Percentiles rank a stretch among this genome's conserved stretches.
Evolutionary conservation across 768 basidiomycete genomes (phyloP).

Genomic region (Tulasnella sp.): DNA sequence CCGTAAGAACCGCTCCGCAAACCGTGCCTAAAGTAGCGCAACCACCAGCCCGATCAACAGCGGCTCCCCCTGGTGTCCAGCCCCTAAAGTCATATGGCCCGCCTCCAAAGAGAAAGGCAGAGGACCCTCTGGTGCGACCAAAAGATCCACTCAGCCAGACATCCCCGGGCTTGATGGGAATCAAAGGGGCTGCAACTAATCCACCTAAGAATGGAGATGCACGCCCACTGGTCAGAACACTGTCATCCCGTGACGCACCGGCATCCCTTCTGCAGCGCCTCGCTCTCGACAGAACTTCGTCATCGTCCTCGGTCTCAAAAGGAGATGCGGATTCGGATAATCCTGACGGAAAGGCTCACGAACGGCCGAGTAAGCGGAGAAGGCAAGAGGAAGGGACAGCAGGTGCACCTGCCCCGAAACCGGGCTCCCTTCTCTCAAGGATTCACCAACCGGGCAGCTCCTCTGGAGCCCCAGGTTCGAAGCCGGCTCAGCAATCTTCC

Average conservation of each 20-base stretch:
- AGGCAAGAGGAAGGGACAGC: background rate
- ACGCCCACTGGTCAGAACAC: background rate
- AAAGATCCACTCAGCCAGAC: background rate
- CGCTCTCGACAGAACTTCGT: background rate
- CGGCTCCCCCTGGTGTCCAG: background rate
- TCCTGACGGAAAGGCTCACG: background rate
- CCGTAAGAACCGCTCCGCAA: background rate
- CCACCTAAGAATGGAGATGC: background rate
- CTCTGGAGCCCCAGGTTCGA: background rate
- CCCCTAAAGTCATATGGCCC: background rate
- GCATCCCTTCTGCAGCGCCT: slow-evolving; percentile 1
- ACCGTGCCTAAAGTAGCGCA: background rate
- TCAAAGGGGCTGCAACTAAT: slow-evolving; percentile 14
- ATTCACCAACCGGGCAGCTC: background rate
- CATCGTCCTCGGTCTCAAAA: background rate
- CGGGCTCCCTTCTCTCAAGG: background rate
- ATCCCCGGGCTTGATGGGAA: background rate
- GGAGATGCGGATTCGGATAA: background rate
- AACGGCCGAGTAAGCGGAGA: background rate
- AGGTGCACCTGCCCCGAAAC: background rate
- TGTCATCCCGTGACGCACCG: background rate
- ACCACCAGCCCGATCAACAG: background rate
- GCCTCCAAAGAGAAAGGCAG: slow-evolving; percentile 15
- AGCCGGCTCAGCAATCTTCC: background rate
- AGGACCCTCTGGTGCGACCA: background rate